Evolutionary conservation across 176 grass and related monocot species (phyloP).

Genomic region (Tillandsia fasciculata): DNA sequence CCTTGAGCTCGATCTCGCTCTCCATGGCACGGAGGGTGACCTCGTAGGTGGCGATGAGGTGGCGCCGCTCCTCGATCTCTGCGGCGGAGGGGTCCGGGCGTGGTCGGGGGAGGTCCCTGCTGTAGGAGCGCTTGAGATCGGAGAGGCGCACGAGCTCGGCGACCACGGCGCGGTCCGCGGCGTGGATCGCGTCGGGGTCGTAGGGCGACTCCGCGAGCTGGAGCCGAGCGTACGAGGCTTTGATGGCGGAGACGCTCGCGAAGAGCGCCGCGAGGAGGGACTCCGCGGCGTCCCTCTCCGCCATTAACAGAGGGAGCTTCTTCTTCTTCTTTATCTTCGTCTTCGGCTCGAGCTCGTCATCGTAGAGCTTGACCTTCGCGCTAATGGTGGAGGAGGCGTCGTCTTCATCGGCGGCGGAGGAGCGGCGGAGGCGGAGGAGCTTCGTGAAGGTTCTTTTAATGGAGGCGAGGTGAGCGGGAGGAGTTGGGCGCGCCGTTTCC

Average conservation of each 20-base stretch:
- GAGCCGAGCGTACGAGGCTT: slow-evolving; percentile 10
- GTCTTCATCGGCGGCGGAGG: no score
- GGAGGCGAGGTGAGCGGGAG: no score
- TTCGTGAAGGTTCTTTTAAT: no score
- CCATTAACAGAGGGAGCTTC: no score
- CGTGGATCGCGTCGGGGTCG: slow-evolving; percentile 12
- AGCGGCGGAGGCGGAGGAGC: no score
- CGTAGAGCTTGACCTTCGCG: slow-evolving; percentile 1
- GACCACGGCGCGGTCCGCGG: neutral
- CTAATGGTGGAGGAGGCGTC: no score
- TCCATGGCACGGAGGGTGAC: neutral
- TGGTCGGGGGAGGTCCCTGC: neutral
- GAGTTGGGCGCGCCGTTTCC: neutral
- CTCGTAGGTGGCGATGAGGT: slow-evolving; percentile 10
- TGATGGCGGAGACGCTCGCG: neutral
- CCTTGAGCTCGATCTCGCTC: slow-evolving; percentile 1
- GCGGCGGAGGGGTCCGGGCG: neutral
- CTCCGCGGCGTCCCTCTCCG: neutral
- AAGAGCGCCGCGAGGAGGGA: neutral
- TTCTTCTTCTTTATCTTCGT: no score
- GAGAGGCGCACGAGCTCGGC: slow-evolving; percentile 5
- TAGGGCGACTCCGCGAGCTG: slow-evolving; percentile 6
- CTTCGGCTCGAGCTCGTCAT: neutral
- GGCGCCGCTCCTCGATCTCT: slow-evolving; percentile 7
- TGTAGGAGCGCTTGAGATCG: slow-evolving; percentile 8